Conservation (phyloP, 805 yeast species). For the Yamadazyma nakazawae region DNA sequence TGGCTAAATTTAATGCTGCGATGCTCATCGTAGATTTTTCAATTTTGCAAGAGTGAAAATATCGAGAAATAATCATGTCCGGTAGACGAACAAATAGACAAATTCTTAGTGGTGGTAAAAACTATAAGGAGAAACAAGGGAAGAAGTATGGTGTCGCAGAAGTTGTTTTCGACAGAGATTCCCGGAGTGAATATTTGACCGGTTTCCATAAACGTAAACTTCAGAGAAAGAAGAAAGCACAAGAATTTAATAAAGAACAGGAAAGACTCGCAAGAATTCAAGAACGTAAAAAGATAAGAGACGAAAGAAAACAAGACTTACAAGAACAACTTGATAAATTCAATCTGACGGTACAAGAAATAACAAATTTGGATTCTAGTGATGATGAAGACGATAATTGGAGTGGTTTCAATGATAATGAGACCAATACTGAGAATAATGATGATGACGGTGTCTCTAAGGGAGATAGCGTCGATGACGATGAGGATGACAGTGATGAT, state of each 20-base stretch:
- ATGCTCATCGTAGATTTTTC: constrained; percentile 13
- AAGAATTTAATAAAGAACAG: constrained; percentile 70
- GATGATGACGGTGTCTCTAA: constrained; percentile 7
- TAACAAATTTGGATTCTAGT: constrained; percentile 18
- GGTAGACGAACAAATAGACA: constrained; percentile 59
- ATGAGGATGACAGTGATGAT: constrained; percentile 14
- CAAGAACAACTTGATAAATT: constrained; percentile 61
- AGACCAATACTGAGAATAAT: constrained; percentile 16
- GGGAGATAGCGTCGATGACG: constrained; percentile 14
- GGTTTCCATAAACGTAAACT: constrained; percentile 95
- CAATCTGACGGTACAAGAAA: constrained; percentile 41
- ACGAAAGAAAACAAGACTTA: constrained; percentile 65
- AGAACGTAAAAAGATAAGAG: constrained; percentile 68
- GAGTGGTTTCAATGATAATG: constrained; percentile 37
- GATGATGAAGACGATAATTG: constrained; percentile 31
- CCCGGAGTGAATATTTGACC: constrained; percentile 81
- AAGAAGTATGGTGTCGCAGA: constrained; percentile 73
- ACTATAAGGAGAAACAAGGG: constrained; percentile 65
- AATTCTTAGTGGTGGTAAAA: constrained; percentile 82
- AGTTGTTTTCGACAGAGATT: constrained; percentile 76
- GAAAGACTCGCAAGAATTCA: constrained; percentile 69
- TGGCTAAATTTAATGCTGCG: constrained; percentile 10
- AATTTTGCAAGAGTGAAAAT: constrained; percentile 2
- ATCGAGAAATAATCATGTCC: background rate
- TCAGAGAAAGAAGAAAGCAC: constrained; percentile 84